phyloP scores from a whole-genome alignment of 2,329 filamentous ascomycete genomes.

The Ophiostoma australiae region DNA sequence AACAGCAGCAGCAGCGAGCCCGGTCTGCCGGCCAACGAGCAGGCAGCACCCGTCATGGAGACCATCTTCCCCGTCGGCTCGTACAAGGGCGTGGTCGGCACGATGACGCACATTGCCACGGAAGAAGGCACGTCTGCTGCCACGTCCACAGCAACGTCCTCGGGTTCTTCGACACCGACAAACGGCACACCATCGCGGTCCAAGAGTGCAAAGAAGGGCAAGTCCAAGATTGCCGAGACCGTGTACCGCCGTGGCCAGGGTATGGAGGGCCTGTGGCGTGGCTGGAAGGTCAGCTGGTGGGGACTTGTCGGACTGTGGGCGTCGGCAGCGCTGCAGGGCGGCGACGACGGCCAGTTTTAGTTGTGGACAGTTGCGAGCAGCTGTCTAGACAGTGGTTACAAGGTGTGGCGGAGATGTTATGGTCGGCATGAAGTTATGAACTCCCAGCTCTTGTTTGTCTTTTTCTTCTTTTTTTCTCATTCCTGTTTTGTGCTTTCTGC shows the following conservation, averaged over 20 bases:
- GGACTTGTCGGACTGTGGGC: slow-evolving; percentile 70
- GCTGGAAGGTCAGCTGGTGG: slow-evolving; percentile 76
- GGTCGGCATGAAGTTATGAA: slow-evolving; percentile 22
- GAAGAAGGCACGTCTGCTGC: slow-evolving; percentile 68
- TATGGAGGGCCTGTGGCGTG: slow-evolving; percentile 62
- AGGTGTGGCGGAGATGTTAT: slow-evolving; percentile 4
- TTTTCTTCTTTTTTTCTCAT: neutral
- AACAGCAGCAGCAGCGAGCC: slow-evolving; percentile 4
- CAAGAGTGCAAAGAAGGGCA: slow-evolving; percentile 32
- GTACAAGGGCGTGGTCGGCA: slow-evolving; percentile 83
- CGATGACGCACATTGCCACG: slow-evolving; percentile 78
- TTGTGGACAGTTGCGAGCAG: neutral
- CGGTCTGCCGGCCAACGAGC: slow-evolving; percentile 20
- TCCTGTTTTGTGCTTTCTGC: neutral
- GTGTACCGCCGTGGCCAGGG: slow-evolving; percentile 60
- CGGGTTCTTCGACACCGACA: slow-evolving; percentile 31
- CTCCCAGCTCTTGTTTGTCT: slow-evolving; percentile 21
- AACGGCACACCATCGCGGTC: slow-evolving; percentile 32
- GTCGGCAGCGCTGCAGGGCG: slow-evolving; percentile 57
- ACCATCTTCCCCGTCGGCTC: slow-evolving; percentile 75
- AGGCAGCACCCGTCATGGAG: slow-evolving; percentile 43
- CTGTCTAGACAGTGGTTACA: neutral
- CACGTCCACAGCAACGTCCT: neutral
- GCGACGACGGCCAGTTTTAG: slow-evolving; percentile 58
- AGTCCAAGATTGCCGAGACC: slow-evolving; percentile 36